A percentile compares a stretch with the other conserved stretches of the same genome.
Conservation (phyloP, 192 early-diverging fungal species). For the Mortierella alpina region DNA sequence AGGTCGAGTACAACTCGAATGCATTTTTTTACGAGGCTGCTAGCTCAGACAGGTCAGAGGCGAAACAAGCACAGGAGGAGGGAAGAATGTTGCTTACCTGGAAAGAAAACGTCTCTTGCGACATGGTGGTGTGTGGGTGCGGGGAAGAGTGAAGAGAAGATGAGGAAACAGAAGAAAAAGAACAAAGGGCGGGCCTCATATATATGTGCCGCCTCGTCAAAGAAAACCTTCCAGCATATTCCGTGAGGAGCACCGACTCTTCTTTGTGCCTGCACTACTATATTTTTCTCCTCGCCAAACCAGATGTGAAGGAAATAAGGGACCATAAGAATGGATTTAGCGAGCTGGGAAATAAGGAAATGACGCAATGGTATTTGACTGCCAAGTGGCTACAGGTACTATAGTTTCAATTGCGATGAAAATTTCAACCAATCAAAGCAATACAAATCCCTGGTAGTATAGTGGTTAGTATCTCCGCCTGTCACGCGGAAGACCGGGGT, state of each 20-base stretch:
- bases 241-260: not conserved
- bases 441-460: no score
- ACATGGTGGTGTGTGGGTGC: conserved; percentile 23
- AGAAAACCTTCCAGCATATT: conserved; percentile 17
- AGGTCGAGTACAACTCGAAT: not conserved
- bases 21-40: not conserved
- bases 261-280: no score
- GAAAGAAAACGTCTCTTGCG: conserved; percentile 41
- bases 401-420: no score
- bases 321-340: no score
- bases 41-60: not conserved
- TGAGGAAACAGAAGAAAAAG: conserved; percentile 21
- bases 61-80: not conserved
- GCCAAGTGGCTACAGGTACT: no score
- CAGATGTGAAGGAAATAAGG: no score
- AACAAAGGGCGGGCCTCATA: not conserved
- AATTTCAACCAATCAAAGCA: no score
- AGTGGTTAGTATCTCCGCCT: no score
- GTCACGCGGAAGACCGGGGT: no score
- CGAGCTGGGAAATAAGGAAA: no score
- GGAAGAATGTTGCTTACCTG: conserved; percentile 16
- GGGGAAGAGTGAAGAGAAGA: conserved; percentile 13
- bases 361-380: no score
- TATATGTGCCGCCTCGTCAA: not conserved
- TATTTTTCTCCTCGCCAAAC: no score